Conservation (phyloP, 139 green algal genomes). For the Tetratostichococcus sp. region DNA sequence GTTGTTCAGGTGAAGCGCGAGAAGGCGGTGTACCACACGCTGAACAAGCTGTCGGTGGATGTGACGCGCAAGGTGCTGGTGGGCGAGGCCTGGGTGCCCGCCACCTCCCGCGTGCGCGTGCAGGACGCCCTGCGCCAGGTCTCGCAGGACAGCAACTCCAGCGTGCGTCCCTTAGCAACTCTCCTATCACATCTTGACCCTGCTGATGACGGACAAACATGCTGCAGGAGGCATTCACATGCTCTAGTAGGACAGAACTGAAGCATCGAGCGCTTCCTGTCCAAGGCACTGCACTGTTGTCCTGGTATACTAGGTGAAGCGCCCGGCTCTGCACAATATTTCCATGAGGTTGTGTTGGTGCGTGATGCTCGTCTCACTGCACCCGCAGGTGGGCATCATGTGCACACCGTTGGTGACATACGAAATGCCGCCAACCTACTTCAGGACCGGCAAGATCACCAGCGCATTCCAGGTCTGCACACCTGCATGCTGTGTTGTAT, state of each 20-base stretch:
- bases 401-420: conserved; percentile 84
- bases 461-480: conserved; percentile 82
- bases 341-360: no score
- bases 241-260: no score
- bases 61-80: conserved; percentile 89
- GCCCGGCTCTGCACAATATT: no score
- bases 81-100: conserved; percentile 91
- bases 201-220: no score
- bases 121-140: conserved; percentile 63
- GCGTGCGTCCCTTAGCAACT: conserved; percentile 28
- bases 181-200: no score
- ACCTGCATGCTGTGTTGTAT: background rate
- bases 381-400: conserved; percentile 70
- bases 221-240: no score
- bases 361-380: background rate
- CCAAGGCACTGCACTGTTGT: no score
- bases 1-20: conserved; percentile 75
- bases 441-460: conserved; percentile 87
- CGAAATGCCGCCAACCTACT: conserved; percentile 92
- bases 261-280: no score
- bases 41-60: conserved; percentile 96
- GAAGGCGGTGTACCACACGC: conserved; percentile 95
- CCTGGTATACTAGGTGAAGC: no score
- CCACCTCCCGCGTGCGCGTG: conserved; percentile 40
- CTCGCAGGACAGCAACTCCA: conserved; percentile 38